These are phyloP conservation scores for Punica granatum DNA, from an alignment of 345 rosid species.

Conservation along the genomic window DNA sequence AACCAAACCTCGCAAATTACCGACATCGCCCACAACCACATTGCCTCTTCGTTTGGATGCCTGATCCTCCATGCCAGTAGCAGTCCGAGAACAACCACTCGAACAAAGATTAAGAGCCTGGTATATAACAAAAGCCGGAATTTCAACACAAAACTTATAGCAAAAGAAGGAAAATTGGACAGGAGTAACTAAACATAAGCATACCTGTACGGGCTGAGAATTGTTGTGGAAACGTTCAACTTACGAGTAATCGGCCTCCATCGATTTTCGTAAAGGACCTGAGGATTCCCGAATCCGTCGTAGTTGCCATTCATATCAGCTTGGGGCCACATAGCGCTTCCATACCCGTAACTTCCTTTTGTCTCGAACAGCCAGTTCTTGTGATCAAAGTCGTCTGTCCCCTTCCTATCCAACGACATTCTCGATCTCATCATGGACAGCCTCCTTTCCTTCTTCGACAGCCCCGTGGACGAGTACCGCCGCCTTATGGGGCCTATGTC, in stretches of 20 bases:
- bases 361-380: slow-evolving; percentile 23
- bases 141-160: not conserved
- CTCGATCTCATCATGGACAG: slow-evolving; percentile 15
- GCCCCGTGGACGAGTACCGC: slow-evolving; percentile 10
- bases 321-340: slow-evolving; percentile 23
- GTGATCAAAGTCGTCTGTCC: slow-evolving; percentile 17
- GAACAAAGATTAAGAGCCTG: slow-evolving; percentile 23
- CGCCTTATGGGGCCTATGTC: slow-evolving; percentile 9
- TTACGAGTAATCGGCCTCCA: slow-evolving; percentile 30
- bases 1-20: slow-evolving; percentile 26
- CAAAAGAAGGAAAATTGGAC: not conserved
- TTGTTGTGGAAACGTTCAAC: slow-evolving; percentile 12
- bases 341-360: slow-evolving; percentile 23
- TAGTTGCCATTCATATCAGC: slow-evolving; percentile 9
- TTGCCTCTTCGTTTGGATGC: slow-evolving; percentile 25
- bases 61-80: slow-evolving; percentile 22
- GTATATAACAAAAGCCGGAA: not conserved
- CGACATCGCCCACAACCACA: slow-evolving; percentile 31
- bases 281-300: slow-evolving; percentile 14
- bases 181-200: not conserved
- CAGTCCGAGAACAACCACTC: slow-evolving; percentile 17
- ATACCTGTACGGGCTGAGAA: slow-evolving; percentile 22
- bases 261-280: slow-evolving; percentile 15
- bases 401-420: slow-evolving; percentile 16
- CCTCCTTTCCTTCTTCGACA: slow-evolving; percentile 15